Percentiles rank a stretch among this genome's conserved stretches.
Evolutionary conservation across 1,284 basidiomycete genomes (phyloP).

Genomic region (Trichosporon sp.): DNA sequence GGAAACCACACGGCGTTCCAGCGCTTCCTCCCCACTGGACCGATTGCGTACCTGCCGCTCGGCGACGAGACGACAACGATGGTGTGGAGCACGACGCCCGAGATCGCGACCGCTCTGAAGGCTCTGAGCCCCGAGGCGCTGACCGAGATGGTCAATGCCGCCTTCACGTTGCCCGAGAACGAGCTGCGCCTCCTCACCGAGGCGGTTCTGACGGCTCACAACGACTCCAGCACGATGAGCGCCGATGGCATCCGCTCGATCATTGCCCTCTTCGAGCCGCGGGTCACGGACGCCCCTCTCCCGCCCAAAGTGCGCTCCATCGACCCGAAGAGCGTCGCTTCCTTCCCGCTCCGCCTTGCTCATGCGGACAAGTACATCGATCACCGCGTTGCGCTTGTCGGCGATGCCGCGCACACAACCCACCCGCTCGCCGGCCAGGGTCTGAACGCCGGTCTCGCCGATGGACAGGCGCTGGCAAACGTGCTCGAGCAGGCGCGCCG

Average conservation of each 20-base stretch:
- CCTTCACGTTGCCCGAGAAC: constrained; percentile 76
- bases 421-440: constrained; percentile 98
- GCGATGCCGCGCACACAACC: constrained; percentile 91
- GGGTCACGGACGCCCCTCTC: constrained; percentile 54
- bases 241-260: constrained; percentile 24
- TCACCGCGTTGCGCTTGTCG: constrained; percentile 63
- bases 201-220: constrained; percentile 53
- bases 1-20: constrained; percentile 85
- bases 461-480: constrained; percentile 65
- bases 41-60: constrained; percentile 87
- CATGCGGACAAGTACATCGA: constrained; percentile 79
- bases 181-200: constrained; percentile 66
- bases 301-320: constrained; percentile 72
- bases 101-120: constrained; percentile 67
- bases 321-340: constrained; percentile 71
- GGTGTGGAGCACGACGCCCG: constrained; percentile 88
- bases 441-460: constrained; percentile 83
- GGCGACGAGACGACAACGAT: constrained; percentile 71
- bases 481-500: constrained; percentile 58
- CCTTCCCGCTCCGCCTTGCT: constrained; percentile 81
- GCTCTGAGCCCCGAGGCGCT: constrained; percentile 63
- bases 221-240: constrained; percentile 17
- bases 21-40: constrained; percentile 90
- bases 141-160: constrained; percentile 76
- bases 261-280: constrained; percentile 51